Evolutionary conservation across 495 filamentous ascomycete species (phyloP), one percentile per base, ranked within the genome.

Genomic region (Aspergillus conjunctus): DNA sequence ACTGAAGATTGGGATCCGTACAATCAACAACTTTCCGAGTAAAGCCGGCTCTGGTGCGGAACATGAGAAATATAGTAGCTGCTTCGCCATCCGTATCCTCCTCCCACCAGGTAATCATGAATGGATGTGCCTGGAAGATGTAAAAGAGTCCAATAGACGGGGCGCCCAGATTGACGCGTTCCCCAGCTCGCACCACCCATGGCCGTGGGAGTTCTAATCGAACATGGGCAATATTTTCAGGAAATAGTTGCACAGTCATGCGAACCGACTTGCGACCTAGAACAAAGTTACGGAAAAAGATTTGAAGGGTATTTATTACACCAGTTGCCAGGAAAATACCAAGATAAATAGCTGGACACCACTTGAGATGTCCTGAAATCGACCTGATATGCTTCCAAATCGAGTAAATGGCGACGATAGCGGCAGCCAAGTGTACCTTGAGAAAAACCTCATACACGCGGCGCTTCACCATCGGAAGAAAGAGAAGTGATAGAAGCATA

Each of bases 31-130:
- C 34, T 45, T 63, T 70, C 30, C 53, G 64, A 4, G 68, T 75
- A 41, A 75, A 75, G n/a, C 73, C 72, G 6, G 55, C 56, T 21
- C 63, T 65, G 15, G 73, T 63, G 34, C 68, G 68, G 37, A 74
- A 59, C 10, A 77, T 37, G 50, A 72, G 55, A 18, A 53, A 66
- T 15, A 70, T 68, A n/a, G 53, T 64, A 11, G 51, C 37, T 8
- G 63, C 56, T 26, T 54, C n/a, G 15, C 67, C 65, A 17, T 66
- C 56, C 18, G 37, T 15, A 48, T 68, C 64, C n/a, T 44, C 50
- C 9, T 73, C 65, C 73, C 64, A 77, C 74, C 67, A 77, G 7
- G 56, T 60, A 44, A 75, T 69, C 8, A 66, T 62, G 56, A 77
- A 77, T 1, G 66, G 70, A 51, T 77, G 65, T 1, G 61, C 60